Percentiles rank a stretch among this genome's conserved stretches.
Evolutionary conservation across 2,329 filamentous ascomycete genomes (phyloP).

Genomic region (Akanthomyces lecanii): DNA sequence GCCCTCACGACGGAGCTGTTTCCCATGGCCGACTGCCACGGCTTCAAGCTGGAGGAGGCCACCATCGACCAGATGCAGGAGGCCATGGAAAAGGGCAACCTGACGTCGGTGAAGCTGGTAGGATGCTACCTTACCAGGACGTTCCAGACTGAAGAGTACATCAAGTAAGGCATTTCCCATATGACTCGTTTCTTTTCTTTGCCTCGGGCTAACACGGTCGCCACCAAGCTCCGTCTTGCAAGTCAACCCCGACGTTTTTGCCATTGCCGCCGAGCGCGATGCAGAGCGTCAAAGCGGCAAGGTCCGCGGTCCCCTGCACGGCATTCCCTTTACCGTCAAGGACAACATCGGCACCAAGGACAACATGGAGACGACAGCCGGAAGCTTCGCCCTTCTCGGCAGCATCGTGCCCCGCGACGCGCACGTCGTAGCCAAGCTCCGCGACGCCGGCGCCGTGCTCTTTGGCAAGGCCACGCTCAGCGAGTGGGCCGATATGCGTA

Average conservation of each 20-base stretch:
- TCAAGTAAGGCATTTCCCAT: constrained; percentile 45
- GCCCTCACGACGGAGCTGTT: constrained; percentile 43
- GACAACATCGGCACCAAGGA: constrained; percentile 68
- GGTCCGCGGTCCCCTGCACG: constrained; percentile 64
- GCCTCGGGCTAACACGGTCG: background rate
- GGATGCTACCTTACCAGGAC: constrained; percentile 60
- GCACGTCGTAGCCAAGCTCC: constrained; percentile 55
- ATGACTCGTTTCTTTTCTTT: background rate
- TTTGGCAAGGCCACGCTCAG: constrained; percentile 67
- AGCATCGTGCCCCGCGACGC: constrained; percentile 65
- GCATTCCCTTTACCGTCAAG: constrained; percentile 72
- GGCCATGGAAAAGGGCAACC: constrained; percentile 47
- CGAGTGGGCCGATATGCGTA: constrained; percentile 73
- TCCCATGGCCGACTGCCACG: constrained; percentile 58
- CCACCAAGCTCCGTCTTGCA: constrained; percentile 53
- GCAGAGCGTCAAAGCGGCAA: constrained; percentile 52
- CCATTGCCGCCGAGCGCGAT: constrained; percentile 59
- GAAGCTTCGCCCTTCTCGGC: constrained; percentile 62
- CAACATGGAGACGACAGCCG: constrained; percentile 69
- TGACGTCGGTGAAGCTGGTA: constrained; percentile 56
- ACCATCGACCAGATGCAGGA: constrained; percentile 64
- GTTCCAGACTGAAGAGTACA: constrained; percentile 59
- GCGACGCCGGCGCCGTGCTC: constrained; percentile 62
- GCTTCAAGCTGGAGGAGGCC: constrained; percentile 62
- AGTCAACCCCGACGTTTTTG: constrained; percentile 62